Conservation (phyloP, 176 grass and related monocot species). For the Cenchrus purpureus region DNA sequence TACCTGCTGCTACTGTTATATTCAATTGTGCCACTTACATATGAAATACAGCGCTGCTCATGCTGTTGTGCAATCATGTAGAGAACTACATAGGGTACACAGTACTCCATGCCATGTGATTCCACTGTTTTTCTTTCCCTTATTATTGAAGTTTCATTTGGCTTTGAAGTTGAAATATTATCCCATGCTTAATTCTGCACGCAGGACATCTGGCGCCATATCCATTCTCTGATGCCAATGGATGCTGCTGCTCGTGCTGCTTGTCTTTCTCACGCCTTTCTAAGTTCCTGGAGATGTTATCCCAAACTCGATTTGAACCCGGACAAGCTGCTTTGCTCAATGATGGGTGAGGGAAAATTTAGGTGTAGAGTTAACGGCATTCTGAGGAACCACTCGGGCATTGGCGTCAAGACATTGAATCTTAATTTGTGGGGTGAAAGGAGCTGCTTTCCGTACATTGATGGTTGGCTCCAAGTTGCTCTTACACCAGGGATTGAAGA, state of each 20-base stretch:
- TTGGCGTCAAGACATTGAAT: background rate
- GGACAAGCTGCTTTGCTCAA: background rate
- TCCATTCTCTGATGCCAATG: conserved; percentile 20
- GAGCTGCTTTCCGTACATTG: background rate
- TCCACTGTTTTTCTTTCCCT: background rate
- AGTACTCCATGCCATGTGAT: too few species aligned
- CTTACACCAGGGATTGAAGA: conserved; percentile 15
- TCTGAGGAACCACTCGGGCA: background rate
- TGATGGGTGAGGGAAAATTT: too few species aligned
- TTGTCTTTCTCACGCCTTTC: conserved; percentile 20
- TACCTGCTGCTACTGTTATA: too few species aligned
- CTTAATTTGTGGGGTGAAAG: background rate
- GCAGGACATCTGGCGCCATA: background rate
- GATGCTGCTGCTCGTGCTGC: too few species aligned
- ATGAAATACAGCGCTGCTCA: too few species aligned
- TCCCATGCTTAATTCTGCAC: background rate
- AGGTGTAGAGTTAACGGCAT: background rate
- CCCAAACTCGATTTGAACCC: background rate
- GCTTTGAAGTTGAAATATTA: background rate
- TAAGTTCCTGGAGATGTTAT: background rate
- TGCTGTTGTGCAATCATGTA: too few species aligned
- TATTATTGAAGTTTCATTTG: background rate
- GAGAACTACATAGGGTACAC: too few species aligned
- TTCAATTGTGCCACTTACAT: too few species aligned
- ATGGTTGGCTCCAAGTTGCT: background rate